phyloP scores from a whole-genome alignment of 768 basidiomycete species.

The Chalciporus chontae region DNA sequence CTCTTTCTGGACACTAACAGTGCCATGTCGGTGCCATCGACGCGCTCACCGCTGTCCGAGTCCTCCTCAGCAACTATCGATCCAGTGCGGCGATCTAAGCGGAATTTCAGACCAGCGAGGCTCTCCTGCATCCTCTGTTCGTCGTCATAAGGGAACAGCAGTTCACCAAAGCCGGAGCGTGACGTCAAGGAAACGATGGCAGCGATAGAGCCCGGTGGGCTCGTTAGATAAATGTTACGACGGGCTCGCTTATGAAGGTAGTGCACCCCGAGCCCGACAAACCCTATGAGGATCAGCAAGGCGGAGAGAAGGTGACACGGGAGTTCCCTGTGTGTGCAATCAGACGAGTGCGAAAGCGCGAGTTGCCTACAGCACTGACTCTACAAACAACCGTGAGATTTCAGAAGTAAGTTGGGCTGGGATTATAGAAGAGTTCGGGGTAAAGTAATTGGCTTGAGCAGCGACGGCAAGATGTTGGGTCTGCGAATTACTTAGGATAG shows the following conservation, averaged over 20 bases:
- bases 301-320: slow-evolving; percentile 49
- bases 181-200: slow-evolving; percentile 52
- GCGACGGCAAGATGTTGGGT: slow-evolving; percentile 55
- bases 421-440: slow-evolving; percentile 36
- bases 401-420: slow-evolving; percentile 39
- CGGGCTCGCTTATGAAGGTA: slow-evolving; percentile 45
- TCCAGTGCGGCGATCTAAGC: slow-evolving; percentile 55
- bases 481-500: slow-evolving; percentile 28
- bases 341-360: neutral
- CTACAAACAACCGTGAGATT: slow-evolving; percentile 50
- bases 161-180: slow-evolving; percentile 58
- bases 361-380: slow-evolving; percentile 39
- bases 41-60: neutral
- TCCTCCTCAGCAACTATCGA: slow-evolving; percentile 59
- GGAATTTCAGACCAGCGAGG: slow-evolving; percentile 49
- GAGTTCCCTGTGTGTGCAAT: slow-evolving; percentile 39
- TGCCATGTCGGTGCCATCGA: slow-evolving; percentile 13
- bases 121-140: slow-evolving; percentile 42
- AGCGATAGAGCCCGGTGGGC: slow-evolving; percentile 60
- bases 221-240: slow-evolving; percentile 46
- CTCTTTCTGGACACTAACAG: slow-evolving; percentile 11
- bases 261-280: slow-evolving; percentile 47
- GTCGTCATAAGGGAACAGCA: slow-evolving; percentile 59
- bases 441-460: slow-evolving; percentile 60
- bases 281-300: slow-evolving; percentile 46